These are phyloP conservation scores for Paraphoma sp. DNA, from an alignment of 2,329 filamentous ascomycete species.

Conservation along the genomic window DNA sequence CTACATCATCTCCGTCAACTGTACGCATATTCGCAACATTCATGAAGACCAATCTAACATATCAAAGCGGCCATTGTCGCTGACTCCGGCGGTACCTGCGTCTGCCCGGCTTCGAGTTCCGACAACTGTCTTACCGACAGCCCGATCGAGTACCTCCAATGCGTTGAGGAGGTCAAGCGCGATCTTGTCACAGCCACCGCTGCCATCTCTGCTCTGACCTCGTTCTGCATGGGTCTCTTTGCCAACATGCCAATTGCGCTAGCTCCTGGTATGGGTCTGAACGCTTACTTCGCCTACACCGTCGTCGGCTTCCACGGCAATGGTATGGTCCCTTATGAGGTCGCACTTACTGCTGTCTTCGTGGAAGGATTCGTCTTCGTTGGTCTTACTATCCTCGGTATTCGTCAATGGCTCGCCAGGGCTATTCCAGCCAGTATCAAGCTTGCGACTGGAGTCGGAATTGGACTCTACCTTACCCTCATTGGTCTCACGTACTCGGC, in stretches of 20 bases:
- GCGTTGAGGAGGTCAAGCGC: constrained; percentile 68
- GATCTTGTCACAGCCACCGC: constrained; percentile 86
- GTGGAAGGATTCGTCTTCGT: constrained; percentile 89
- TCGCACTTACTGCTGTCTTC: constrained; percentile 86
- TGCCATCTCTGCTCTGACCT: constrained; percentile 78
- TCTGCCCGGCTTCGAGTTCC: constrained; percentile 61
- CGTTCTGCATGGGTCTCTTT: constrained; percentile 84
- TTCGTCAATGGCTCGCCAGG: constrained; percentile 73
- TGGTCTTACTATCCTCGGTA: constrained; percentile 73
- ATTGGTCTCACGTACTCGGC: constrained; percentile 81
- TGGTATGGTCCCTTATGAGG: constrained; percentile 72
- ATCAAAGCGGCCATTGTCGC: constrained; percentile 66
- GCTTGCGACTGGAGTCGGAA: constrained; percentile 83
- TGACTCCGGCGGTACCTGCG: constrained; percentile 76
- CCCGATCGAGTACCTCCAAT: constrained; percentile 66
- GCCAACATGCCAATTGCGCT: constrained; percentile 80
- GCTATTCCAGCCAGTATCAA: constrained; percentile 86
- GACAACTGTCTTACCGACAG: constrained; percentile 61
- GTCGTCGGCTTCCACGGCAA: constrained; percentile 79
- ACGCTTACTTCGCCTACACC: constrained; percentile 85
- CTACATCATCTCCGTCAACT: constrained; percentile 71
- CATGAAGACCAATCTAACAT: constrained; percentile 12
- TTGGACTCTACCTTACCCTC: constrained; percentile 80
- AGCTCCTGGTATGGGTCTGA: constrained; percentile 80
- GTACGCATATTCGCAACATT: constrained; percentile 43